These are phyloP conservation scores for Fusarium nygamai DNA, from an alignment of 2,329 filamentous ascomycete species.

Conservation along the genomic window DNA sequence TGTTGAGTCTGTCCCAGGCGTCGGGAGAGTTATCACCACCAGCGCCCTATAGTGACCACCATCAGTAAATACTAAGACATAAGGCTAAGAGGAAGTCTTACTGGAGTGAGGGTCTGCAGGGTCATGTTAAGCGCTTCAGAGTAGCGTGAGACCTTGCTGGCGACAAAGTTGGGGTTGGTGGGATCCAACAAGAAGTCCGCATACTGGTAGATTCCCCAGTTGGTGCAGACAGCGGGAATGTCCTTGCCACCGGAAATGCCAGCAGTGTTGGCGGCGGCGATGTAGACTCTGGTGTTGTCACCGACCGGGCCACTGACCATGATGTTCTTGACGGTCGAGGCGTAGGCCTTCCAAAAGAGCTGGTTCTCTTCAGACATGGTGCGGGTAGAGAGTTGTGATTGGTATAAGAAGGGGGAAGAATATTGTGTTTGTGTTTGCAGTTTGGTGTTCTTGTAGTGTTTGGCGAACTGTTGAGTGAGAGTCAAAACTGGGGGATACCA, in stretches of 20 bases:
- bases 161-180: background rate
- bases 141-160: background rate
- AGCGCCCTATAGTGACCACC: background rate
- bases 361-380: background rate
- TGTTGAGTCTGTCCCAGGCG: background rate
- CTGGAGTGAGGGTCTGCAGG: background rate
- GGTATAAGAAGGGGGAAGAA: background rate
- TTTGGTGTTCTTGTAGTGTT: background rate
- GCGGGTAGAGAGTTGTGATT: rapidly evolving
- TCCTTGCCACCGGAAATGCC: background rate
- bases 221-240: background rate
- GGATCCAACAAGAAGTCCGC: background rate
- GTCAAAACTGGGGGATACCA: rapidly evolving
- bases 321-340: background rate
- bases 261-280: background rate
- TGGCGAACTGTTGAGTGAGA: background rate
- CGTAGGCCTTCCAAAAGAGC: background rate
- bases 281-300: background rate
- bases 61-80: background rate
- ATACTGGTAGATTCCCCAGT: background rate
- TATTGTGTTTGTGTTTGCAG: background rate
- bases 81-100: background rate
- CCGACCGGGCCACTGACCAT: background rate
- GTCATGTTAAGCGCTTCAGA: background rate
- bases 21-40: background rate